Conservation (phyloP, 2,329 filamentous ascomycete genomes). For the Claviceps purpurea region DNA sequence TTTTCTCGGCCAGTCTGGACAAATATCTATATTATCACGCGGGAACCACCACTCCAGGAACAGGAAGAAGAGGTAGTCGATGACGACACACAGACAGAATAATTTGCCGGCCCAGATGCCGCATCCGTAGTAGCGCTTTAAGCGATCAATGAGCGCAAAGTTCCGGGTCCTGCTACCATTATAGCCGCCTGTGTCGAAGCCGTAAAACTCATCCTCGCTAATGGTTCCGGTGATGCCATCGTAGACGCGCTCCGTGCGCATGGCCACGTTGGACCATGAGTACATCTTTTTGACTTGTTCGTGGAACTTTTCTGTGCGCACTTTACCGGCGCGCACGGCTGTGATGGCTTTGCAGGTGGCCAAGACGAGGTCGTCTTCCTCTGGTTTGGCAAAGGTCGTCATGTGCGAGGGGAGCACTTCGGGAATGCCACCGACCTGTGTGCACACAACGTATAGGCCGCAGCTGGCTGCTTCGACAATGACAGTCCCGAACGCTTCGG, state of each 20-base stretch:
- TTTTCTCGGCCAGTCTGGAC: constrained; percentile 85
- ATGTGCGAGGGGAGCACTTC: constrained; percentile 93
- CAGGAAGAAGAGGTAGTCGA: constrained; percentile 86
- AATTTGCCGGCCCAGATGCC: constrained; percentile 97
- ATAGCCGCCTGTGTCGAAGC: constrained; percentile 57
- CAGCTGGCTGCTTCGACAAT: constrained; percentile 95
- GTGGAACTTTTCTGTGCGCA: constrained; percentile 88
- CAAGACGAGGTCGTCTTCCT: constrained; percentile 85
- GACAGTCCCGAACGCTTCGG: constrained; percentile 94
- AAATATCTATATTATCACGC: constrained; percentile 73
- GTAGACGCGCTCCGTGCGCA: constrained; percentile 89
- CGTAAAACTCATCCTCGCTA: constrained; percentile 77
- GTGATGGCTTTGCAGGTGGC: constrained; percentile 85
- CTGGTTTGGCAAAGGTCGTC: constrained; percentile 93
- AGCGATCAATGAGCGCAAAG: constrained; percentile 82
- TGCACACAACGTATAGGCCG: constrained; percentile 92
- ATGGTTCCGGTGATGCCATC: constrained; percentile 83
- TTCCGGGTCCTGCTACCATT: constrained; percentile 64
- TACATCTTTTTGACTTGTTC: constrained; percentile 98
- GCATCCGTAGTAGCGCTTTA: constrained; percentile 95
- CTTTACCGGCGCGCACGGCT: constrained; percentile 69
- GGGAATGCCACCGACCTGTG: constrained; percentile 89
- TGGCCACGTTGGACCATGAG: constrained; percentile 91
- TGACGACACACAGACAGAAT: constrained; percentile 85
- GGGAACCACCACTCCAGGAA: constrained; percentile 82